Base-by-base conservation (phyloP, 2,329 filamentous ascomycete species). In the Trichoderma oligosporum region DNA sequence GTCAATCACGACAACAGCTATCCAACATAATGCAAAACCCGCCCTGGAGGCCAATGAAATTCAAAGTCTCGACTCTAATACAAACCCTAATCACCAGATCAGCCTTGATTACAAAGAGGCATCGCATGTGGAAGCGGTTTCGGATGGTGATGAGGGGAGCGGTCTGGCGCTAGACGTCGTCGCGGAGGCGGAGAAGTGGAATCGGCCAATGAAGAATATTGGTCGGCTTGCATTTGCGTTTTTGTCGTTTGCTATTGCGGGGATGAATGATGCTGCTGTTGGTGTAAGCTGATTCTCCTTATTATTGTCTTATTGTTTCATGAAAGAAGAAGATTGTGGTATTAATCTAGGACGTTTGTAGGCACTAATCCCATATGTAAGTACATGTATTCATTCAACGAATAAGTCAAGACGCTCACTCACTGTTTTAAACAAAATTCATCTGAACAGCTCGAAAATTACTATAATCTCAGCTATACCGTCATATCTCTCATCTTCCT, bases 401-500 rank as follows among this genome's bases (percentile, higher is more conserved):
- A n/a, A n/a, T n/a, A n/a, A n/a, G n/a, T n/a, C n/a, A n/a, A n/a
- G n/a, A n/a, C n/a, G n/a, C n/a, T 16, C 9, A 12, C 31, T 55
- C 12, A 46, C 16, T 7, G 14, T 31, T n/a, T n/a, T n/a, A n/a
- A 22, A 22, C 12, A 8, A 11, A 5, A 12, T 7, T 5, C 3
- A 3, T 8, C 14, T 6, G 0, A 3, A 33, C 55, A 83, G 81
- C 74, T 87, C 5, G 82, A 86, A 74, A 69, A 70, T 14, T 85
- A 85, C 70, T 87, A 87, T 66, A 60, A 76, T 22, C 73, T 86
- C 8, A 78, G 71, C 25, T 86, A 86, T 65, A 78, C 82, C 0
- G 67, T 85, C 42, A 78, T 87, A 0, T 85, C 84, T 0, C 74
- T 87, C 4, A 75, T 87, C 45, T 87, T 87, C 68, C 72, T 88